These are phyloP conservation scores for Phytophthora boehmeriae DNA, from an alignment of 352 stramenopile species.

Conservation along the genomic window DNA sequence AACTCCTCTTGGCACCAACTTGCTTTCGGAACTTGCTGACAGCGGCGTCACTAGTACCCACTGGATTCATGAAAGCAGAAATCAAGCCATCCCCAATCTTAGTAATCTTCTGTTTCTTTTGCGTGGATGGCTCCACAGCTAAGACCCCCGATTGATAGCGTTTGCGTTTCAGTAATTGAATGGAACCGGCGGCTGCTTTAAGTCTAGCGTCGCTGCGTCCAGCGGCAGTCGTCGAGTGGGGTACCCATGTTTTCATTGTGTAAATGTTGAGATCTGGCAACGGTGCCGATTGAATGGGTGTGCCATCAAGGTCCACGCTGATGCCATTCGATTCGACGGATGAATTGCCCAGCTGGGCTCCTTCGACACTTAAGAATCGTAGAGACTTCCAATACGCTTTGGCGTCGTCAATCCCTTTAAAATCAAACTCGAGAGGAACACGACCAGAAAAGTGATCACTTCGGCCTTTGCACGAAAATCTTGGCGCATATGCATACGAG, in stretches of 20 bases:
- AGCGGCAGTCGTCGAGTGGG: slow-evolving; percentile 46
- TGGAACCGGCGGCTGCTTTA: slow-evolving; percentile 60
- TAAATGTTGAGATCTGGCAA: slow-evolving; percentile 76
- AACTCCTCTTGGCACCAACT: slow-evolving; percentile 53
- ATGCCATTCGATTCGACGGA: slow-evolving; percentile 39
- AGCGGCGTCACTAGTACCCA: slow-evolving; percentile 38
- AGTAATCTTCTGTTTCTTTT: slow-evolving; percentile 39
- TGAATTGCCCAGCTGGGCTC: slow-evolving; percentile 52
- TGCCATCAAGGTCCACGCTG: slow-evolving; percentile 60
- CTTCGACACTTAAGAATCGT: slow-evolving; percentile 73
- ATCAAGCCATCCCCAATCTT: slow-evolving; percentile 23
- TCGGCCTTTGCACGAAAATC: slow-evolving; percentile 58
- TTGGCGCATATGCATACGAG: slow-evolving; percentile 69
- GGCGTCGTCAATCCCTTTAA: slow-evolving; percentile 44
- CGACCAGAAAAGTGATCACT: slow-evolving; percentile 59
- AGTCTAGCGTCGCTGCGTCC: slow-evolving; percentile 52
- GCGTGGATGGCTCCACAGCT: slow-evolving; percentile 14
- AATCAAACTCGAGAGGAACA: slow-evolving; percentile 59
- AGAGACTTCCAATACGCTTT: slow-evolving; percentile 80
- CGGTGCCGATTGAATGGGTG: slow-evolving; percentile 57
- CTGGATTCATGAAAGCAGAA: slow-evolving; percentile 28
- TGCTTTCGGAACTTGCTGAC: slow-evolving; percentile 57
- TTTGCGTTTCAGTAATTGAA: slow-evolving; percentile 63
- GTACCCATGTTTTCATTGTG: slow-evolving; percentile 69
- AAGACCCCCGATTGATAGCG: slow-evolving; percentile 31